Evolutionary conservation across 2,329 filamentous ascomycete species (phyloP), one percentile per base, ranked within the genome.

Genomic region (Xylariales sp.): DNA sequence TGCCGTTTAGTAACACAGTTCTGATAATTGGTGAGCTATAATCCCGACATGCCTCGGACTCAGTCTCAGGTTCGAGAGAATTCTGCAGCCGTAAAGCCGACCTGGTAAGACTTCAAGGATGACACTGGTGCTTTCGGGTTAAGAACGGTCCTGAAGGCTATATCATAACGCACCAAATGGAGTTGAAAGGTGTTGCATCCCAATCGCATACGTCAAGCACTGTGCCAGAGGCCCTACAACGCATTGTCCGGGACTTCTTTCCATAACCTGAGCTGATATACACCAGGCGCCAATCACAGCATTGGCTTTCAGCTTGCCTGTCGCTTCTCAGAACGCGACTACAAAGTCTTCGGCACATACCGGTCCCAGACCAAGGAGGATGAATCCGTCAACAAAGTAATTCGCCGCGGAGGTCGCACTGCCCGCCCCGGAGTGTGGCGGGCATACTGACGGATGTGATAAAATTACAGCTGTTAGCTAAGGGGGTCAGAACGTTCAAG

Each of bases 281-380:
- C 48, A 19, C 66, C 59, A 22, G 66, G 69, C n/a, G 58, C 64
- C 38, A 66, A 49, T 15, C 57, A 60, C 9, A 64, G 37, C 25
- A 40, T 40, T 57, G 46, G 67, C 63, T 22, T 51, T 51, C 49
- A 70, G 70, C 64, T 70, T 64, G 41, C 69, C 70, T 14, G 63
- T 52, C 5, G 63, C 65, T 34, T 67, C 54, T 8, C 65, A 63
- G 49, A 70, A 71, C 35, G 62, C 59, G 19, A 61, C 61, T 22
- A 32, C 19, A 28, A 28, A 8, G 34, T 38, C n/a, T 43, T 15
- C 33, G 40, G 33, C 8, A 43, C 40, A 10, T 38, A 38, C 22
- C 33, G 34, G 21, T 20, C 34, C 24, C 19, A 32, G 14, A 38
- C 27, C 15, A 43, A 22, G 15, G 25, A 43, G 19, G 40, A 43